Evolutionary conservation across 2,329 filamentous ascomycete genomes (phyloP).

Genomic region (Cercospora canescens): DNA sequence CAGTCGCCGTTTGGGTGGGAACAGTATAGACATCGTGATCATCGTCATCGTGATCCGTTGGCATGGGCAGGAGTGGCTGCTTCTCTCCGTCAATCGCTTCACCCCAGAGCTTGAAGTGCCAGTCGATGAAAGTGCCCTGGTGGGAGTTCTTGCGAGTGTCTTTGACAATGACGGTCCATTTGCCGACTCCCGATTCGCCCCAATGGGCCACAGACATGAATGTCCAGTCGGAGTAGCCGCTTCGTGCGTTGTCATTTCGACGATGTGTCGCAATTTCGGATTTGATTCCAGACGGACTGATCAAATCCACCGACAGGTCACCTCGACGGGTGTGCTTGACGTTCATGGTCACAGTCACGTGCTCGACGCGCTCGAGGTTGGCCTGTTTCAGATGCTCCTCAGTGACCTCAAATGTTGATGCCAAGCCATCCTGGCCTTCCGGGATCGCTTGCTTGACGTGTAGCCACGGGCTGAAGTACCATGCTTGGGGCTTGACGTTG

Average conservation of each 20-base stretch:
- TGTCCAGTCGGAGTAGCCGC: conserved; percentile 91
- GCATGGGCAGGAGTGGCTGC: conserved; percentile 75
- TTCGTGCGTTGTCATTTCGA: conserved; percentile 62
- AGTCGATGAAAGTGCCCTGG: conserved; percentile 80
- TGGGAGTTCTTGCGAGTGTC: conserved; percentile 77
- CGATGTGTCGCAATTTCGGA: conserved; percentile 82
- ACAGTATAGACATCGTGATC: conserved; percentile 69
- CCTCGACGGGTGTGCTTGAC: conserved; percentile 82
- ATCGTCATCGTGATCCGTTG: conserved; percentile 77
- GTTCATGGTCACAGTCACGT: conserved; percentile 98
- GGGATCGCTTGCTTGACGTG: conserved; percentile 85
- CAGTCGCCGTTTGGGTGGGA: conserved; percentile 54
- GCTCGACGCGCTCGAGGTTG: conserved; percentile 85
- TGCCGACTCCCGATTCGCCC: conserved; percentile 85
- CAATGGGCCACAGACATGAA: conserved; percentile 99
- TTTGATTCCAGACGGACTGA: conserved; percentile 77
- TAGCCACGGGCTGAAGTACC: conserved; percentile 92
- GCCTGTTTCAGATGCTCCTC: conserved; percentile 75
- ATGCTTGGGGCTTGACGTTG: conserved; percentile 90
- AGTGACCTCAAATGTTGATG: conserved; percentile 80
- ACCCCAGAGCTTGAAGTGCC: conserved; percentile 93
- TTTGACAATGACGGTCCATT: conserved; percentile 87
- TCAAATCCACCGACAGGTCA: conserved; percentile 87
- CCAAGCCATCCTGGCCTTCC: conserved; percentile 77
- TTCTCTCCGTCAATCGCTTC: conserved; percentile 76